Evolutionary conservation across 331 rosid genomes (phyloP).

Genomic region (Malus hybrid): DNA sequence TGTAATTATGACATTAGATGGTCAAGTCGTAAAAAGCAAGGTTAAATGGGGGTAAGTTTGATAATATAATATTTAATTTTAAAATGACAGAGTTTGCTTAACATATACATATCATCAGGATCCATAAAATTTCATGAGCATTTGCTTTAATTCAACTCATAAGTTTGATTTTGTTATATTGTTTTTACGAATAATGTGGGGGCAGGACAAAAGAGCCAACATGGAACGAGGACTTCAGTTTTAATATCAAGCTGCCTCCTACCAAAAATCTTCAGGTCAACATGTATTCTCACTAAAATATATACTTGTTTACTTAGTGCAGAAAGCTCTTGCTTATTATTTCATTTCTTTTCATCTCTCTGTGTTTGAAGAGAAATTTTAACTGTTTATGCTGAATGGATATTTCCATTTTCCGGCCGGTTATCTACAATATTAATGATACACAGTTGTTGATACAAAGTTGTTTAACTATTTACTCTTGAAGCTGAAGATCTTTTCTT

Average conservation of each 20-base stretch:
- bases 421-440: neutral
- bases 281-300: constrained; percentile 11
- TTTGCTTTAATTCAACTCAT: neutral
- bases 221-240: constrained; percentile 83
- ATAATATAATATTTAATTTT: neutral
- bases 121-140: neutral
- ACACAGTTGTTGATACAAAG: neutral
- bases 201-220: constrained; percentile 77
- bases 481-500: neutral
- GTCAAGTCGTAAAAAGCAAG: constrained; percentile 74
- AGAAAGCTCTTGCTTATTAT: constrained; percentile 8
- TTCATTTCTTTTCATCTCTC: neutral
- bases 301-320: neutral
- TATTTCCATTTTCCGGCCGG: neutral
- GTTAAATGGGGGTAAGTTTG: constrained; percentile 83
- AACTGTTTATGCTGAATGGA: neutral
- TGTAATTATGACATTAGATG: constrained; percentile 71
- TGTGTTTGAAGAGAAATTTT: neutral
- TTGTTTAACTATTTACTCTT: neutral
- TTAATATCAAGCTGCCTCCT: constrained; percentile 60
- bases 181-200: constrained; percentile 10
- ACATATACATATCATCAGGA: too few species aligned
- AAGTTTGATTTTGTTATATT: neutral
- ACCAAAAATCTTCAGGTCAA: constrained; percentile 64
- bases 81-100: neutral